Base-by-base conservation (phyloP, 2,329 filamentous ascomycete species). In the Colletotrichum lindemuthianum region DNA sequence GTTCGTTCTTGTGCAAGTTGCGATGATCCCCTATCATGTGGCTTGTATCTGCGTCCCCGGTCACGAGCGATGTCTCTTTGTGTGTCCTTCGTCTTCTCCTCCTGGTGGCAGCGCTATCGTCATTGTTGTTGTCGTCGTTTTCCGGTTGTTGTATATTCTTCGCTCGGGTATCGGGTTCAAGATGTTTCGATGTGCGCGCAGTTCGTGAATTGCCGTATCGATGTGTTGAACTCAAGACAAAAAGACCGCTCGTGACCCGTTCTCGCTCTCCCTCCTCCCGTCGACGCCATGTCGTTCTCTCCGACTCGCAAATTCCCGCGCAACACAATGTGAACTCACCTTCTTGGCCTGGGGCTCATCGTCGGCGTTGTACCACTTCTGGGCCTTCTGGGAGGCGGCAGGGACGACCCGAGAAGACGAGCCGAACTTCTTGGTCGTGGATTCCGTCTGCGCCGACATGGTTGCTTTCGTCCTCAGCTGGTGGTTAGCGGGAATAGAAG, bases 321-420 rank as follows among this genome's bases (percentile, higher is more conserved):
- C 32, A 66, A 64, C 63, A 65, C 67, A 72, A 68, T 63, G 73
- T 69, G 69, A 77, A 92, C 93, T 88, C 89, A 99, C 96, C 92
- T 96, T 95, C 90, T 94, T 97, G 78, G 89, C 88, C 84, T 91
- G 85, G 81, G 88, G 80, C 79, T 95, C 92, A 84, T 97, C 95
- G 83, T 96, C 92, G 80, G 93, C 92, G 82, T 93, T 92, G 87
- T 99, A 99, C 93, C 95, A 99, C 88, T 97, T 98, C 88, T 92
- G 90, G 78, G 95, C 95, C 92, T 96, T 97, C 84, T 97, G 89
- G 79, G 87, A 86, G 83, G 87, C 82, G 83, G 92, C 89, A 82
- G 92, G 93, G 82, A 97, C 90, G 83, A 91, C 88, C 86, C 95
- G 90, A 86, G 92, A 92, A 85, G 92, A 92, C 89, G 96, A 96